Conservation (phyloP, 2,329 filamentous ascomycete species). For the Ascochyta viciae-villosae region DNA sequence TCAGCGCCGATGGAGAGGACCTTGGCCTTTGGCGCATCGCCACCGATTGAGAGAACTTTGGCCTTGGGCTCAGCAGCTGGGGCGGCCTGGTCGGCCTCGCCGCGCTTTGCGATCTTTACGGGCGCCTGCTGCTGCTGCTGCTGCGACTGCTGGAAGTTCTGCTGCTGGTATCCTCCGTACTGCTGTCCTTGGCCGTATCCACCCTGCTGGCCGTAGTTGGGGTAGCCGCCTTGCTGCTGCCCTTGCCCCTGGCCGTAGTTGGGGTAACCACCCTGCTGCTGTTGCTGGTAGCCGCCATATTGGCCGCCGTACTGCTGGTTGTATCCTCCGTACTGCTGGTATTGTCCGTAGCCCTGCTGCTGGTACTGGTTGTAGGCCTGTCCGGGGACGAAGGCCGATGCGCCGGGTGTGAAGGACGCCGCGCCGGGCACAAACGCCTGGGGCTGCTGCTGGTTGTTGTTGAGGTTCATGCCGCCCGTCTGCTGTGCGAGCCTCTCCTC, state of each 20-base stretch:
- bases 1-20: slow-evolving; percentile 67
- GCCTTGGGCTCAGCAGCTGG: slow-evolving; percentile 58
- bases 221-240: slow-evolving; percentile 28
- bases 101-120: slow-evolving; percentile 68
- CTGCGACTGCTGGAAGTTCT: slow-evolving; percentile 49
- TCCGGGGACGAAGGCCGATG: slow-evolving; percentile 74
- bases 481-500: slow-evolving; percentile 79
- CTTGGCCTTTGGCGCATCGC: slow-evolving; percentile 65
- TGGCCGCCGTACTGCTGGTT: slow-evolving; percentile 67
- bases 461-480: slow-evolving; percentile 47
- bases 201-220: slow-evolving; percentile 31
- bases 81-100: slow-evolving; percentile 58
- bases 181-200: slow-evolving; percentile 32
- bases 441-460: slow-evolving; percentile 45
- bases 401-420: slow-evolving; percentile 75
- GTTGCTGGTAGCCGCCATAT: slow-evolving; percentile 50
- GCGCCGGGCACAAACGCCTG: slow-evolving; percentile 69
- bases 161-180: slow-evolving; percentile 58
- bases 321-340: slow-evolving; percentile 50
- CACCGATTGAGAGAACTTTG: slow-evolving; percentile 70
- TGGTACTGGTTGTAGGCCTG: slow-evolving; percentile 64
- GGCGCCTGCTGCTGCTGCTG: slow-evolving; percentile 57
- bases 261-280: slow-evolving; percentile 26
- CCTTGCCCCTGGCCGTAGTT: slow-evolving; percentile 30
- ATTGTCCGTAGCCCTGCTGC: slow-evolving; percentile 39